Evolutionary conservation across 495 filamentous ascomycete species (phyloP).

Genomic region (Bryoglossum gracile): DNA sequence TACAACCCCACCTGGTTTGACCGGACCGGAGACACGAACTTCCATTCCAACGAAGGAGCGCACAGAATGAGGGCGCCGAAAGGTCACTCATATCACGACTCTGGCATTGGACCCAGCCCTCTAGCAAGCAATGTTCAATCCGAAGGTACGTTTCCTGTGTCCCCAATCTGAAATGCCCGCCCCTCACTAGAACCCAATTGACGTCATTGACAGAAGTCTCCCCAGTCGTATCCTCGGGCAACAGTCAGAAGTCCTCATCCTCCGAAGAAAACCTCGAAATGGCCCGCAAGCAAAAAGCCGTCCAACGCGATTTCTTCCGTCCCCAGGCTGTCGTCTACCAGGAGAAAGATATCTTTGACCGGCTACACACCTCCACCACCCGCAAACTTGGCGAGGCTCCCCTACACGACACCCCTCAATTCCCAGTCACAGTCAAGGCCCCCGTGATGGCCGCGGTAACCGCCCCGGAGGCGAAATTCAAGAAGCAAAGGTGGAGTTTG

Average conservation of each 20-base stretch:
- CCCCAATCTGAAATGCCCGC: not conserved
- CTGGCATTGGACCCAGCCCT: slow-evolving; percentile 20
- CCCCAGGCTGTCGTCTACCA: slow-evolving; percentile 17
- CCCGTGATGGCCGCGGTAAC: not conserved
- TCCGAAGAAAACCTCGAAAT: slow-evolving; percentile 25
- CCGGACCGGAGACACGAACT: slow-evolving; percentile 14
- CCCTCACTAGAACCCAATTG: slow-evolving; percentile 10
- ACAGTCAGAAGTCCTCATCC: slow-evolving; percentile 17
- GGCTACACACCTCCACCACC: slow-evolving; percentile 22
- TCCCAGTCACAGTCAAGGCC: slow-evolving; percentile 3
- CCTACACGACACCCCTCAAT: slow-evolving; percentile 13
- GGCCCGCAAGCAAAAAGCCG: not conserved
- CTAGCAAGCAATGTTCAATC: slow-evolving; percentile 17
- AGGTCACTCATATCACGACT: slow-evolving; percentile 19
- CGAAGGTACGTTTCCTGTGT: slow-evolving; percentile 16
- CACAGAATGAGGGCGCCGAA: slow-evolving; percentile 3
- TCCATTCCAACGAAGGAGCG: slow-evolving; percentile 6
- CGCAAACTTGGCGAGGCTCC: slow-evolving; percentile 29
- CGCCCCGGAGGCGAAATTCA: slow-evolving; percentile 8
- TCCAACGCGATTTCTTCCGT: slow-evolving; percentile 5
- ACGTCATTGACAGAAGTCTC: slow-evolving; percentile 19
- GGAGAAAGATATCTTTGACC: slow-evolving; percentile 26
- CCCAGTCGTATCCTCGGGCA: slow-evolving; percentile 23
- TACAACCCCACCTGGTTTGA: slow-evolving; percentile 24
- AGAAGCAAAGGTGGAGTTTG: slow-evolving; percentile 22